Evolutionary conservation across 2,329 filamentous ascomycete species (phyloP), one percentile per base, ranked within the genome.

Genomic region (Fusarium gaditjirri): DNA sequence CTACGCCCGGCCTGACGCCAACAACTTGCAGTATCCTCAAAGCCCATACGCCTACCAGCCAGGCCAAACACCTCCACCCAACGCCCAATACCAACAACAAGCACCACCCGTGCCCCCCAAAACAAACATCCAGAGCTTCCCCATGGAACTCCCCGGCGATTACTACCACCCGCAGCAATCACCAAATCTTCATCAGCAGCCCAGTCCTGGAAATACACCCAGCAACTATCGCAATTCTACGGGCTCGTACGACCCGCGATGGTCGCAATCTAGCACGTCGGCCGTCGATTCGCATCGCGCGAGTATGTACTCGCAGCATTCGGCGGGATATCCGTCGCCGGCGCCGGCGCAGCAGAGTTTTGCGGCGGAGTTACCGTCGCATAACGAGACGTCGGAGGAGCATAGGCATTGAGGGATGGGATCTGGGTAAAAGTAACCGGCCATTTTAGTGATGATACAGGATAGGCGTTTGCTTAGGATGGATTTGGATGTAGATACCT

Each of bases 61-160:
- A 13, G 50, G 59, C 5, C 72, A 75, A 21, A 57, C 66, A 39
- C 64, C 75, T 57, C 71, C 79, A 68, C 70, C 72, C 1, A 47
- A 53, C 5, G n/a, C 44, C 7, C 65, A 68, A 6, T 54, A 49
- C 19, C 65, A 65, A 54, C 58, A 68, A 16, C 71, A 74, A 44
- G 68, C 77, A 66, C 73, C 80, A 55, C 73, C 78, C 19, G 35
- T 75, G 6, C 77, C 76, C 0, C 75, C 73, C 21, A 77, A 78
- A 57, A 71, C 71, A 7, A 65, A 74, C 41, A 55, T 75, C 43
- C 76, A 79, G 38, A 44, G 61, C n/a, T 69, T 73, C 14, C 65
- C 79, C 41, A 80, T 82, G 64, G 86, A 88, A 64, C 81, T 88
- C 13, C 82, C 85, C 0, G 87, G 87, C 27, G 87, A 89, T 73